Evolutionary conservation across 2,329 filamentous ascomycete species (phyloP), one percentile per base, ranked within the genome.

Genomic region (Pseudogymnoascus sp.): DNA sequence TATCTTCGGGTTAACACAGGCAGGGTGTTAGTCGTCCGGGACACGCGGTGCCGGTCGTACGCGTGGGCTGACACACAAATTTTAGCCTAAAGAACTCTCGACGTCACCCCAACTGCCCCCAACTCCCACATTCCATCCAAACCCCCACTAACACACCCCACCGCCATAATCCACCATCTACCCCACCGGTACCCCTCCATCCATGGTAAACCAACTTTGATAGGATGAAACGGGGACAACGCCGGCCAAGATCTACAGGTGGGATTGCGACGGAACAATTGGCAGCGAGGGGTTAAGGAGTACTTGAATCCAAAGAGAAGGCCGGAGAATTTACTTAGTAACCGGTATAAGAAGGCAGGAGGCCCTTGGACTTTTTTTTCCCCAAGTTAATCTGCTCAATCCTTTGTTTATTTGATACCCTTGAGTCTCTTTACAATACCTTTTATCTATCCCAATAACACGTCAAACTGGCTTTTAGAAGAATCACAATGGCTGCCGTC

Each of bases 391-490:
- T 52, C n/a, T 33, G 25, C 9, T 52, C 45, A 12, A 52, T 52
- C 8, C n/a, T 52, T 52, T 31, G 43, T 52, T 52, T 52, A 52
- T 52, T 52, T 52, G 45, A 52, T 52, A 52, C 45, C 45, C 45
- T 31, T 18, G 45, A 52, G 45, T 52, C 45, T 31, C 25, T 52
- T 52, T 52, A 52, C 45, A 52, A 52, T 52, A 52, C 45, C 45
- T 16, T 31, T 33, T 33, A 31, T 18, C 45, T 11, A 4, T 16
- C 45, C 45, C 8, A 52, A 52, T 31, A 52, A 52, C 25, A 16
- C 45, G 18, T 4, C 45, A 52, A 52, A n/a, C 45, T 52, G 45
- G 45, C 45, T 52, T 52, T 31, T 4, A 31, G 45, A 33, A 31
- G 45, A 33, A 31, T 18, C 45, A 52, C 25, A 52, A 52, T 52